These are phyloP conservation scores for Tolypocladium endophyticum DNA, from an alignment of 2,329 filamentous ascomycete species.

Conservation along the genomic window DNA sequence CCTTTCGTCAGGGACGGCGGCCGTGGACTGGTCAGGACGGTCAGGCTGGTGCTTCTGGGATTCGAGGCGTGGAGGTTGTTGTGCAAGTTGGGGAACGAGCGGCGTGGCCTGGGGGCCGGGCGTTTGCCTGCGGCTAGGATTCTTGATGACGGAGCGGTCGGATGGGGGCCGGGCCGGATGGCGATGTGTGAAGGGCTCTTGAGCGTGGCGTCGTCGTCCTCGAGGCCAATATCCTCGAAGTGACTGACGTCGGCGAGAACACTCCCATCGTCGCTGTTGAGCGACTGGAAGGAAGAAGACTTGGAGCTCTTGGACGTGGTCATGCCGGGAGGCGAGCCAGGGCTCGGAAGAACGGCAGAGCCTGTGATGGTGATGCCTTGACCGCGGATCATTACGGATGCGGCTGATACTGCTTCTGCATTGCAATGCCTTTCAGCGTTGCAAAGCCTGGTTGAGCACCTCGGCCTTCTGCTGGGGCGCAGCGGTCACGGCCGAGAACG, in stretches of 20 bases:
- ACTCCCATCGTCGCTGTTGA: conserved; percentile 62
- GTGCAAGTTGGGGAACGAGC: conserved; percentile 33
- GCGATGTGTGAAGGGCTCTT: conserved; percentile 35
- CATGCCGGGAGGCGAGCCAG: conserved; percentile 46
- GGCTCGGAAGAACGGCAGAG: conserved; percentile 17
- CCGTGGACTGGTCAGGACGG: conserved; percentile 24
- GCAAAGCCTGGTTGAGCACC: background rate
- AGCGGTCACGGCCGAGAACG: background rate
- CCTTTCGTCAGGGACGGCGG: conserved; percentile 15
- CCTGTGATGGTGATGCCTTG: conserved; percentile 13
- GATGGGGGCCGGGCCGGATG: conserved; percentile 19
- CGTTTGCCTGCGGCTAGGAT: conserved; percentile 19
- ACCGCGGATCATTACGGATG: conserved; percentile 21
- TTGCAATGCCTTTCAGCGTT: conserved; percentile 7
- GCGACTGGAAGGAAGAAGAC: conserved; percentile 78
- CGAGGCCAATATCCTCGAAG: conserved; percentile 89
- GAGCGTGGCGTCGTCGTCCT: conserved; percentile 47
- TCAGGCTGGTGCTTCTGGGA: conserved; percentile 39
- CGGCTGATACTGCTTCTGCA: conserved; percentile 11
- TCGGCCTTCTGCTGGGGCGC: background rate
- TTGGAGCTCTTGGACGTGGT: conserved; percentile 81
- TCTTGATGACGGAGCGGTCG: conserved; percentile 17
- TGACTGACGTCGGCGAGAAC: conserved; percentile 64
- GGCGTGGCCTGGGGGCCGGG: conserved; percentile 25
- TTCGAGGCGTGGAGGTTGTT: conserved; percentile 34